Evolutionary conservation across 1,139 yeast genomes (phyloP).

Genomic region (Yamadazyma dushanensis): DNA sequence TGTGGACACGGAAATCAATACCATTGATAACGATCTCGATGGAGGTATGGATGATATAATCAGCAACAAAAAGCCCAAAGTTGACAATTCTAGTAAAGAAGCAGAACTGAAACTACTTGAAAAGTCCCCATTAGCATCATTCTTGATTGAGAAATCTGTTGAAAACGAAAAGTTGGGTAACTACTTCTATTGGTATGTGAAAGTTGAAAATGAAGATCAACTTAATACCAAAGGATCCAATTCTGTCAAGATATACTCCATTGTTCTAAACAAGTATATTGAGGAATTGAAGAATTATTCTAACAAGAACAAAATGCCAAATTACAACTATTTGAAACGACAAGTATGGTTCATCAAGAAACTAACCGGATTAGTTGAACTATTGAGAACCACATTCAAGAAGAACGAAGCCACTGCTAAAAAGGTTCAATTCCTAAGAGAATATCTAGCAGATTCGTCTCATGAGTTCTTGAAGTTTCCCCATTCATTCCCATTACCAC

Average conservation of each 20-base stretch:
- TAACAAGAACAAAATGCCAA: conserved; percentile 28
- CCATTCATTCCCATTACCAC: conserved; percentile 67
- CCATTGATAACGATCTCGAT: conserved; percentile 9
- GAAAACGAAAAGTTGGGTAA: conserved; percentile 70
- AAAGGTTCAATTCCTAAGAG: conserved; percentile 42
- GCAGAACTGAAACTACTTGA: conserved; percentile 14
- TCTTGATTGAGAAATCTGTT: conserved; percentile 72
- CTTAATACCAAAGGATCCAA: conserved; percentile 21
- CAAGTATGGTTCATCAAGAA: conserved; percentile 50
- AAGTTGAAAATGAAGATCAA: conserved; percentile 82
- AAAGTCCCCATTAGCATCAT: conserved; percentile 70
- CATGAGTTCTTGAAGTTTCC: conserved; percentile 42
- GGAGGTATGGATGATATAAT: conserved; percentile 8
- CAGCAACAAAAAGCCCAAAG: conserved; percentile 3
- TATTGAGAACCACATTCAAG: conserved; percentile 39
- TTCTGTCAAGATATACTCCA: conserved; percentile 28
- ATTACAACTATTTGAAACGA: conserved; percentile 40
- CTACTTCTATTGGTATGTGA: conserved; percentile 87
- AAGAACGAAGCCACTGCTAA: conserved; percentile 47
- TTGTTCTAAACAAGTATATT: conserved; percentile 40
- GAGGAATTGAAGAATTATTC: conserved; percentile 36
- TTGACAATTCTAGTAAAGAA: conserved; percentile 20
- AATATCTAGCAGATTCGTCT: conserved; percentile 39
- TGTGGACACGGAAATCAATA: conserved; percentile 17
- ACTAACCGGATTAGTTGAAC: conserved; percentile 40